A percentile compares a stretch with the other conserved stretches of the same genome.
These are phyloP conservation scores for Myxozyma neotropica DNA, from an alignment of 805 yeast species.

Conservation along the genomic window DNA sequence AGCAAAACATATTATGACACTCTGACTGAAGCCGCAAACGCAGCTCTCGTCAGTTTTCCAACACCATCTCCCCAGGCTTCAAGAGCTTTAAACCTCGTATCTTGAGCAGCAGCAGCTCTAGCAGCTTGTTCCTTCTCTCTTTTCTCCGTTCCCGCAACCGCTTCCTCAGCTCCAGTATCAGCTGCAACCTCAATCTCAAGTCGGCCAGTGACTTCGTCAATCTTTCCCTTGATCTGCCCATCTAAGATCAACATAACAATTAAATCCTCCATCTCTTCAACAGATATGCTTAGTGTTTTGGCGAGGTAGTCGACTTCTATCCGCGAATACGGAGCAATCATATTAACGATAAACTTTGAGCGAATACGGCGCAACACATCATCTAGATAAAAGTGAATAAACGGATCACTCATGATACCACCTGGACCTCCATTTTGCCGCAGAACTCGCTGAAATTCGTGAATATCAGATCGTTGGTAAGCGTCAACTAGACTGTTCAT, in stretches of 20 bases:
- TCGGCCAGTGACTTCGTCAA: constrained; percentile 37
- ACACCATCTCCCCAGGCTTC: constrained; percentile 28
- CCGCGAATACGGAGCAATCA: constrained; percentile 41
- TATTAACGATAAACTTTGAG: constrained; percentile 38
- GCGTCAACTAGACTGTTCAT: constrained; percentile 44
- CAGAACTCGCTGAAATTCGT: constrained; percentile 33
- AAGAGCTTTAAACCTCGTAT: constrained; percentile 26
- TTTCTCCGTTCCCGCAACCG: constrained; percentile 29
- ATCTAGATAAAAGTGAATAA: constrained; percentile 34
- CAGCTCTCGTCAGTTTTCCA: constrained; percentile 15
- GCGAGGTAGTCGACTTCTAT: constrained; percentile 39
- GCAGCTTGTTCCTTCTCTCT: constrained; percentile 25
- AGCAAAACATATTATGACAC: background rate
- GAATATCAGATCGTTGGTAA: constrained; percentile 38
- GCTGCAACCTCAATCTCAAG: constrained; percentile 30
- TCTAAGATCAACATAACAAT: constrained; percentile 40
- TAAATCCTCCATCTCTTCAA: constrained; percentile 32
- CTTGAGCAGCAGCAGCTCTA: constrained; percentile 14
- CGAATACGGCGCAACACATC: constrained; percentile 39
- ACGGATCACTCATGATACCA: constrained; percentile 36
- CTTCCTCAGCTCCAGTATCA: constrained; percentile 32
- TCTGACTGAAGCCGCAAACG: constrained; percentile 13
- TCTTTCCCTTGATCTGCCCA: constrained; percentile 37
- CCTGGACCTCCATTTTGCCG: constrained; percentile 25
- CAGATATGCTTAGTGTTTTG: constrained; percentile 31